phyloP scores from a whole-genome alignment of 768 basidiomycete genomes.

The Paxillus involutus region DNA sequence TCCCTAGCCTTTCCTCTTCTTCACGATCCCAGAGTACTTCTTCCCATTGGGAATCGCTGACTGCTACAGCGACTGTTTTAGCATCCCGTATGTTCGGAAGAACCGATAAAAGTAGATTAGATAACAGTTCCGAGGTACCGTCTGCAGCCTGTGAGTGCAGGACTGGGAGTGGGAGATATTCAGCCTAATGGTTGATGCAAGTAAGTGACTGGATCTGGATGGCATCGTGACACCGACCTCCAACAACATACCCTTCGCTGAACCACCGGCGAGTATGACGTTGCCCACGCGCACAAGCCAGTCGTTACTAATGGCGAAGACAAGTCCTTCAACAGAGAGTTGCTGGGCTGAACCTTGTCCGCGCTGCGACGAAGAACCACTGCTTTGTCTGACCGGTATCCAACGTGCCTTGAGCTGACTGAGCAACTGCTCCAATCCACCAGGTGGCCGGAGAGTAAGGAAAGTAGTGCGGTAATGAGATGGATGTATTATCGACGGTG shows the following conservation, averaged over 20 bases:
- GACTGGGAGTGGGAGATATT: slow-evolving; percentile 76
- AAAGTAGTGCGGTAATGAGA: slow-evolving; percentile 76
- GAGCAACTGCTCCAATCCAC: slow-evolving; percentile 73
- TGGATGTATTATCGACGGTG: slow-evolving; percentile 26
- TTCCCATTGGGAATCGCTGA: slow-evolving; percentile 78
- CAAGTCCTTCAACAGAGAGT: slow-evolving; percentile 67
- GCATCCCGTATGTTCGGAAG: slow-evolving; percentile 73
- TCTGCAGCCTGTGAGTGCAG: slow-evolving; percentile 64
- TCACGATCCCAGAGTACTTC: slow-evolving; percentile 78
- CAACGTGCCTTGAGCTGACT: slow-evolving; percentile 74
- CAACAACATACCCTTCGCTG: slow-evolving; percentile 79
- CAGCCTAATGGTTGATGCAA: slow-evolving; percentile 50
- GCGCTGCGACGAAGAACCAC: slow-evolving; percentile 38
- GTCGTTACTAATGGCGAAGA: slow-evolving; percentile 77
- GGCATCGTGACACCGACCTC: slow-evolving; percentile 49
- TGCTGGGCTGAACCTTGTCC: slow-evolving; percentile 58
- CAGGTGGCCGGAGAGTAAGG: slow-evolving; percentile 71
- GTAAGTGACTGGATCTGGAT: slow-evolving; percentile 1
- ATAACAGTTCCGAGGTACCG: slow-evolving; percentile 71
- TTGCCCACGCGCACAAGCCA: slow-evolving; percentile 82
- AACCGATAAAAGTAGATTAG: slow-evolving; percentile 71
- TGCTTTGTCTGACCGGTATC: slow-evolving; percentile 63
- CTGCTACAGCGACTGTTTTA: slow-evolving; percentile 74
- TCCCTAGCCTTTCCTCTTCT: slow-evolving; percentile 46
- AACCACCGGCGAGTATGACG: slow-evolving; percentile 72